Evolutionary conservation across 345 rosid genomes (phyloP).

Genomic region (Eucalyptus rudis): DNA sequence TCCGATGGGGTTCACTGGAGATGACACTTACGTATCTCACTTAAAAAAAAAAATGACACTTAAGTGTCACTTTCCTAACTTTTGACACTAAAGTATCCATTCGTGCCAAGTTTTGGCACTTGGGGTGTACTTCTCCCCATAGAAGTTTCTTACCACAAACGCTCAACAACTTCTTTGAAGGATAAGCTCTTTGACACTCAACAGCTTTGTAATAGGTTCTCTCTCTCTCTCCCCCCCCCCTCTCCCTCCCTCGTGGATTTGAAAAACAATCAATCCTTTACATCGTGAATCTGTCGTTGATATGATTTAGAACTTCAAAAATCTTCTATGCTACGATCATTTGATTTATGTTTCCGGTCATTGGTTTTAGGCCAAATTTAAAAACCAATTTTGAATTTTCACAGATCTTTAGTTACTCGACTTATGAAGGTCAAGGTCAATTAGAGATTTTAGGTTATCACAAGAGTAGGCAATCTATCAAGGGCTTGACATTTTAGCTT

Average conservation of each 20-base stretch:
- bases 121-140: accelerated
- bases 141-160: not conserved
- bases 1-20: accelerated
- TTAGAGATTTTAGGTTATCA: not conserved
- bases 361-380: not conserved
- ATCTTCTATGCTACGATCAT: not conserved
- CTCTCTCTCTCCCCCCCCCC: not conserved
- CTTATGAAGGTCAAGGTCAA: not conserved
- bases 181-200: not conserved
- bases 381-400: not conserved
- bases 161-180: not conserved
- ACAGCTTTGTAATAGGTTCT: not conserved
- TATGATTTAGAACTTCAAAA: not conserved
- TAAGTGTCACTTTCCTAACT: too few relatives aligned
- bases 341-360: not conserved
- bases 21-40: too few relatives aligned
- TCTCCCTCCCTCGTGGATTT: not conserved
- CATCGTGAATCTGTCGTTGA: not conserved
- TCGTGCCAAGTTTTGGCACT: too few relatives aligned
- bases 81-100: too few relatives aligned
- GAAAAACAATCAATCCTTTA: not conserved
- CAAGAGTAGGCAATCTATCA: not conserved
- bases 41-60: too few relatives aligned
- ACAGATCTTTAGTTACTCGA: not conserved
- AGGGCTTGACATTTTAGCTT: not conserved